phyloP scores from a whole-genome alignment of 2,329 filamentous ascomycete genomes.

The Monosporascus ibericus region DNA sequence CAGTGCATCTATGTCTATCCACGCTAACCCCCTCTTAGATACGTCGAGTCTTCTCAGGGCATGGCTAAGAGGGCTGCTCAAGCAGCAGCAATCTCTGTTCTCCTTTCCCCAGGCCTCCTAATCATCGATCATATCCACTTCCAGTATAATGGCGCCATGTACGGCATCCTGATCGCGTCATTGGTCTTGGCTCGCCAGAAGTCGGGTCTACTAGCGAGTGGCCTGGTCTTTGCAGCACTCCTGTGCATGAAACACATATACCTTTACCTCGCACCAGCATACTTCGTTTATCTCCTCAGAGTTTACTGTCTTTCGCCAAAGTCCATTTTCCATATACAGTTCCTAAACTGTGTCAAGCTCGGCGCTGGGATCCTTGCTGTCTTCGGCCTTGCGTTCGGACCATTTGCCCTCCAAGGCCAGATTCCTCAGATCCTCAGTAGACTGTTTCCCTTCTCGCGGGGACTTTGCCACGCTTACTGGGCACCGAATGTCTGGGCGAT shows the following conservation, averaged over 20 bases:
- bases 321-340: slow-evolving; percentile 68
- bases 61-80: slow-evolving; percentile 70
- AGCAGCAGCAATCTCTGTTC: slow-evolving; percentile 78
- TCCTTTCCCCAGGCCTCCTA: slow-evolving; percentile 85
- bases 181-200: slow-evolving; percentile 73
- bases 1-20: background rate
- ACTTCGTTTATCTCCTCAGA: slow-evolving; percentile 89
- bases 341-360: slow-evolving; percentile 78
- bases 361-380: slow-evolving; percentile 65
- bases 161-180: slow-evolving; percentile 82
- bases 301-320: slow-evolving; percentile 78
- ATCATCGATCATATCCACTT: slow-evolving; percentile 98
- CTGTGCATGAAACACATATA: slow-evolving; percentile 98
- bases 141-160: slow-evolving; percentile 97
- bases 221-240: slow-evolving; percentile 74
- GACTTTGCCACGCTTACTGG: slow-evolving; percentile 97
- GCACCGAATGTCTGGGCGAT: slow-evolving; percentile 95
- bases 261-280: slow-evolving; percentile 90
- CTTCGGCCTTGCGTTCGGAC: slow-evolving; percentile 78
- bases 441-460: slow-evolving; percentile 89
- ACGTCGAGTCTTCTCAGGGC: slow-evolving; percentile 63
- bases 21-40: slow-evolving; percentile 40
- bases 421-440: slow-evolving; percentile 76
- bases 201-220: slow-evolving; percentile 70
- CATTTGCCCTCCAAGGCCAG: slow-evolving; percentile 77